phyloP scores from a whole-genome alignment of 371 early-diverging fungal genomes.

The Batkoa obscura region DNA sequence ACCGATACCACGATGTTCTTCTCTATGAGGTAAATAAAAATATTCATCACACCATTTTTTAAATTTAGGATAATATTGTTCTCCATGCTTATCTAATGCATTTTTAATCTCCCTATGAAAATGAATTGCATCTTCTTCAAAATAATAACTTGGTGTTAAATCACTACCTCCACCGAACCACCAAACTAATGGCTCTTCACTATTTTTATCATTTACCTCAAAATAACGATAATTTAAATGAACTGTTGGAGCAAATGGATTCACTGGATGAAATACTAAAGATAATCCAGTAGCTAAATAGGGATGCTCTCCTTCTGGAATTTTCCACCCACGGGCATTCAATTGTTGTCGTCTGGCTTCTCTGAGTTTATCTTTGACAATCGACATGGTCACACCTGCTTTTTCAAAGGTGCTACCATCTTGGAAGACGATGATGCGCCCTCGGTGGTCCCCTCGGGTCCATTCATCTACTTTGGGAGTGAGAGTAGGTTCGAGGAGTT shows the following conservation, averaged over 20 bases:
- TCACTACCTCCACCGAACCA: constrained; percentile 86
- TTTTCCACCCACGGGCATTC: constrained; percentile 42
- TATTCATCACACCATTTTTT: constrained; percentile 76
- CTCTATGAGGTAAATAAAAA: constrained; percentile 54
- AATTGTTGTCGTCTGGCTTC: constrained; percentile 57
- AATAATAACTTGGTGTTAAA: constrained; percentile 59
- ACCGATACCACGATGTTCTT: constrained; percentile 69
- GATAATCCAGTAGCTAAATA: constrained; percentile 75
- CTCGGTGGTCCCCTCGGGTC: not conserved
- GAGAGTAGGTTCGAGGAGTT: too few species aligned
- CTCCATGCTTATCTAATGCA: constrained; percentile 56
- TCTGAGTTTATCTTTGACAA: constrained; percentile 54
- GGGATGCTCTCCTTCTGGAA: constrained; percentile 26
- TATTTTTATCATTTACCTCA: constrained; percentile 47
- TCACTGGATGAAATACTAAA: constrained; percentile 84
- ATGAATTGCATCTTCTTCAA: constrained; percentile 55
- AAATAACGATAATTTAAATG: constrained; percentile 96
- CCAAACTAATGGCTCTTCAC: constrained; percentile 26
- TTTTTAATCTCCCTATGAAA: constrained; percentile 61
- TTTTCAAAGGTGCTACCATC: constrained; percentile 84
- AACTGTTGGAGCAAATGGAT: constrained; percentile 88
- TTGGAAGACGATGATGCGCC: constrained; percentile 51
- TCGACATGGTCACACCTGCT: constrained; percentile 78
- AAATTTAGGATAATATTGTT: constrained; percentile 43
- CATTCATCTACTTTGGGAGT: not conserved